Evolutionary conservation across 2,329 filamentous ascomycete genomes (phyloP).

Genomic region (Stylonectria norvegica): DNA sequence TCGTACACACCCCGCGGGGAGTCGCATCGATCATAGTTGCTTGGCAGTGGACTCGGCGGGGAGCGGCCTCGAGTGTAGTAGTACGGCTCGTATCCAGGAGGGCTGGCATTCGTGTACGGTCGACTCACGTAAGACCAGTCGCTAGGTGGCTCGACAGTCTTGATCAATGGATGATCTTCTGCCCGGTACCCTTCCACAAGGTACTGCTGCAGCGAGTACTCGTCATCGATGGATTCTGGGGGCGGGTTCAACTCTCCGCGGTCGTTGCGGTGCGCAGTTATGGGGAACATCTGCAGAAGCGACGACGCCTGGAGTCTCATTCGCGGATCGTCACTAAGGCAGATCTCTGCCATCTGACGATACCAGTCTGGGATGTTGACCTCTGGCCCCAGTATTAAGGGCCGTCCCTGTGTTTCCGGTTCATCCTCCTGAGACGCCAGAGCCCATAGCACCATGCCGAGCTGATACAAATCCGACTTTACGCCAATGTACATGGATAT

Average conservation of each 20-base stretch:
- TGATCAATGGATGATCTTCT: constrained; percentile 36
- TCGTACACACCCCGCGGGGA: constrained; percentile 27
- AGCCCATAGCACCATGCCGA: constrained; percentile 96
- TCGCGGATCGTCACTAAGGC: constrained; percentile 71
- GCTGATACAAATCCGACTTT: constrained; percentile 92
- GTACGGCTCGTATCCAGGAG: constrained; percentile 40
- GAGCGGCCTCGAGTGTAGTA: constrained; percentile 51
- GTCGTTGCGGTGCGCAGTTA: constrained; percentile 9
- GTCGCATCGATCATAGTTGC: constrained; percentile 38
- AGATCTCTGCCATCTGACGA: constrained; percentile 69
- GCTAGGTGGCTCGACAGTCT: constrained; percentile 39
- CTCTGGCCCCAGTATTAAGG: constrained; percentile 58
- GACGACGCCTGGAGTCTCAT: constrained; percentile 69
- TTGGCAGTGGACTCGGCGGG: constrained; percentile 50
- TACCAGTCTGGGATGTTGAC: constrained; percentile 75
- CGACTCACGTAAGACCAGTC: constrained; percentile 44
- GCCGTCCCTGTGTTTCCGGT: constrained; percentile 74
- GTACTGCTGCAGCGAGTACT: constrained; percentile 37
- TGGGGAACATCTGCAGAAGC: constrained; percentile 67
- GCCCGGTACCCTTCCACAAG: constrained; percentile 34
- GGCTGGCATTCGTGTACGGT: constrained; percentile 34
- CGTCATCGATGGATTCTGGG: constrained; percentile 38
- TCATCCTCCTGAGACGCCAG: constrained; percentile 85
- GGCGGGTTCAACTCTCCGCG: constrained; percentile 24
- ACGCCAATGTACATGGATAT: constrained; percentile 98